Base-by-base conservation (phyloP, 2,329 filamentous ascomycete genomes). In the Mycosphaerella arachidis region DNA sequence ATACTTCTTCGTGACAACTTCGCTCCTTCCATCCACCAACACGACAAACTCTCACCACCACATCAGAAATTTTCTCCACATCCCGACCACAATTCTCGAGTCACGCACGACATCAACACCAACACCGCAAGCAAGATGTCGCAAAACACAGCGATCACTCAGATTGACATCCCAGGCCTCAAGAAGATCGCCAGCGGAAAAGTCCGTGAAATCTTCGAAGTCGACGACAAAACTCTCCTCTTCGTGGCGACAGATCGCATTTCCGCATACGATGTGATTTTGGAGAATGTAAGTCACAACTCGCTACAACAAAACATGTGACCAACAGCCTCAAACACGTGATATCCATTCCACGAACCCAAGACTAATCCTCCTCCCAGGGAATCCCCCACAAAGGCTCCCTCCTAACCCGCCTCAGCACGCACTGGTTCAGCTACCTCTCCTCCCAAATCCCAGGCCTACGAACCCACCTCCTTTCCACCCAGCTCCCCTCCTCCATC, bases 201-300 rank as follows among this genome's bases (percentile, higher is more conserved):
- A 78, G 91, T 95, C 29, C 86, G 91, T 70, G 90, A 95, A 71
- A 82, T 95, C 40, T 96, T 91, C 75, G 81, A 84, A 62, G 78
- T 95, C 56, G 85, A 90, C 72, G 78, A 85, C 45, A 77, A 83
- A 58, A 88, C 85, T 2, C 84, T 96, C 4, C 86, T 96, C 58
- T 93, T 96, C 72, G 86, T 92, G 57, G 88, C 90, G 27, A 89
- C 90, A 13, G 92, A 97, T 78, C 88, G 94, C 67, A 94, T 97
- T 74, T 96, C 91, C 27, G 94, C 94, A 58, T 97, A 93, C 80
- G 93, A 97, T 82, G 91, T 95, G 68, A 86, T 96, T 68, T 86
- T 96, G 82, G 79, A 84, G 69, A 97, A 94, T 77, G 86, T 87
- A 73, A 71, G 76, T 65, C 13, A 43, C 35, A 6, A 54, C n/a